Evolutionary conservation across 768 basidiomycete species (phyloP), one percentile per base, ranked within the genome.

Genomic region (Lentinus brumalis): DNA sequence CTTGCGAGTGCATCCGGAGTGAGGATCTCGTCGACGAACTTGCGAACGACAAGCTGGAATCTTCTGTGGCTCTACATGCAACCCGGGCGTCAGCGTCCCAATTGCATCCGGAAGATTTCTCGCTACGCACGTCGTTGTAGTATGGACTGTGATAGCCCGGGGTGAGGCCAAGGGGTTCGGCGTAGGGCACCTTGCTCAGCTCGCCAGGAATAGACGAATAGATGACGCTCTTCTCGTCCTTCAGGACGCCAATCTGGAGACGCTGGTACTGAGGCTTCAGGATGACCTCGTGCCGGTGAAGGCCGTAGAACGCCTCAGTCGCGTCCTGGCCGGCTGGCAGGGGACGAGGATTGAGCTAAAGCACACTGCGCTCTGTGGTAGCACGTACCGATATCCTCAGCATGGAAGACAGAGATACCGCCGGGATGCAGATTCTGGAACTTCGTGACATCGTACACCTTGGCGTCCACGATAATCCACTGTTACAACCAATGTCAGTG

Each of bases 241-340:
- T 77, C 57, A 96, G 78, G 12, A 74, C 77, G n/a, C 94, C 94
- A 58, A 96, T 85, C 61, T 85, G 81, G 12, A 95, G 80, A 2
- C 91, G 85, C 53, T 80, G 74, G 67, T 88, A 93, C 57, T 91
- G 89, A 0, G 91, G 87, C 64, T 81, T 86, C 59, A 82, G 76
- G 46, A 98, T 81, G 15, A 97, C 86, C 68, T 96, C 94, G 44
- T 88, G 83, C 26, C 92, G 84, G 71, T 98, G 96, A 42, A 98
- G 86, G 55, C 90, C 85, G 68, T 88, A 97, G 79, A 98, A 97
- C 5, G 83, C 83, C 39, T 93, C 89, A 0, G 94, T 96, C 1
- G 88, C 89, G 67, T 97, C 94, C 72, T 91, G 82, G 9, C 93
- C 94, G 53, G 91, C 92, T 88, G 60, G 29, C 3, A 29, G 8